These are phyloP conservation scores for Candida andamanensis DNA, from an alignment of 805 yeast genomes.

Conservation along the genomic window DNA sequence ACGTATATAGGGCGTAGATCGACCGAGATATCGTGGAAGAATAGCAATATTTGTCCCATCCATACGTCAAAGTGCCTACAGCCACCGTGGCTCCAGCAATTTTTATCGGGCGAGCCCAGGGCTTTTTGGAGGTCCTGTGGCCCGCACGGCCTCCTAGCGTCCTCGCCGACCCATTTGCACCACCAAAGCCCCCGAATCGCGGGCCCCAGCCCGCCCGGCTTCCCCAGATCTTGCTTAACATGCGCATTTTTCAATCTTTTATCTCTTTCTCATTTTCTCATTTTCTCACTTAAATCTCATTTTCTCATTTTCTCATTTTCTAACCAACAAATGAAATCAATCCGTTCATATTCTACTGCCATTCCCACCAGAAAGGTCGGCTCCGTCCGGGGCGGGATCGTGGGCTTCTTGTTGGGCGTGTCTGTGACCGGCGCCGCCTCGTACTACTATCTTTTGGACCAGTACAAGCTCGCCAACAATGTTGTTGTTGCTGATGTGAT, in stretches of 20 bases:
- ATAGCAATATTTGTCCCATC: slow-evolving; percentile 13
- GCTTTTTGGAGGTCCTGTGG: too few species aligned
- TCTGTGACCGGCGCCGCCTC: slow-evolving; percentile 69
- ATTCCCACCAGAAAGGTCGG: slow-evolving; percentile 29
- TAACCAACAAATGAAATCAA: slow-evolving; percentile 9
- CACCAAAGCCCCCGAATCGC: not conserved
- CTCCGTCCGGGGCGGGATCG: slow-evolving; percentile 45
- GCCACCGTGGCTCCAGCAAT: not conserved
- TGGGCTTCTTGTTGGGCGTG: slow-evolving; percentile 78
- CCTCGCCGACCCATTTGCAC: not conserved
- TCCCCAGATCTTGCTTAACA: too few species aligned
- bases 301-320: too few species aligned
- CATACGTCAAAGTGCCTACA: slow-evolving; percentile 3
- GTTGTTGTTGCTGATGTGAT: slow-evolving; percentile 73
- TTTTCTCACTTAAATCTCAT: too few species aligned
- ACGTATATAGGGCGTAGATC: slow-evolving; percentile 41
- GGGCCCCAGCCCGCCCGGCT: not conserved
- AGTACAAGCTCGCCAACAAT: slow-evolving; percentile 67
- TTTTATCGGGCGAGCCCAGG: not conserved
- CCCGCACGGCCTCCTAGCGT: too few species aligned
- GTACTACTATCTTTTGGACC: slow-evolving; percentile 73
- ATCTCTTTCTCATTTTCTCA: too few species aligned
- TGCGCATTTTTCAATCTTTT: too few species aligned
- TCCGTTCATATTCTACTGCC: slow-evolving; percentile 27
- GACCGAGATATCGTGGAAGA: slow-evolving; percentile 53